Evolutionary conservation across 768 basidiomycete species (phyloP).

Genomic region (Trametes gibbosa): DNA sequence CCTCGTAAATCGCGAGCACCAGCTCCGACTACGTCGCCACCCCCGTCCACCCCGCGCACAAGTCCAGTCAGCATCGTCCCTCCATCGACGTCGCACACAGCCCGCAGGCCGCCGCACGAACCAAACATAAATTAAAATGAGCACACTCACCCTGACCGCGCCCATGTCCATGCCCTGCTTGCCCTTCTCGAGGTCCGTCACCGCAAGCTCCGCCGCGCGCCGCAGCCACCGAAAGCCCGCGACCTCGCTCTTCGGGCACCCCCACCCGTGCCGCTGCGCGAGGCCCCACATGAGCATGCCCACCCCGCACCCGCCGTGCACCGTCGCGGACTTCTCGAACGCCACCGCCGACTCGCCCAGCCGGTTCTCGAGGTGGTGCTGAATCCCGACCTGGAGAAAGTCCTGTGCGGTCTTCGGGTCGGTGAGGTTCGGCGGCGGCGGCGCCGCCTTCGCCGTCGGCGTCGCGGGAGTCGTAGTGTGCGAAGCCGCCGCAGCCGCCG

Average conservation of each 20-base stretch:
- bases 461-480: neutral
- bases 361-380: slow-evolving; percentile 72
- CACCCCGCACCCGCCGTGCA: slow-evolving; percentile 76
- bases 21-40: slow-evolving; percentile 61
- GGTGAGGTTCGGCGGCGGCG: neutral
- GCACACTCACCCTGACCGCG: slow-evolving; percentile 49
- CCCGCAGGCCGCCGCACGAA: too few relatives aligned
- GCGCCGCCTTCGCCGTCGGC: neutral
- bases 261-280: slow-evolving; percentile 86
- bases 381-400: slow-evolving; percentile 73
- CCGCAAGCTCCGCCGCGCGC: slow-evolving; percentile 77
- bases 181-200: slow-evolving; percentile 69
- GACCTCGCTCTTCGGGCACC: slow-evolving; percentile 74
- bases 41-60: neutral
- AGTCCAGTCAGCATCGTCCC: neutral
- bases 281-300: slow-evolving; percentile 95
- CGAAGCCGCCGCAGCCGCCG: neutral
- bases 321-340: slow-evolving; percentile 75
- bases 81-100: neutral
- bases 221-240: slow-evolving; percentile 80
- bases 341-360: slow-evolving; percentile 64
- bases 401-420: slow-evolving; percentile 51
- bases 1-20: slow-evolving; percentile 87
- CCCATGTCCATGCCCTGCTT: slow-evolving; percentile 50
- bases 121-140: too few relatives aligned